Evolutionary conservation across 2,329 filamentous ascomycete genomes (phyloP).

Genomic region (Ophiostoma tasmaniense): DNA sequence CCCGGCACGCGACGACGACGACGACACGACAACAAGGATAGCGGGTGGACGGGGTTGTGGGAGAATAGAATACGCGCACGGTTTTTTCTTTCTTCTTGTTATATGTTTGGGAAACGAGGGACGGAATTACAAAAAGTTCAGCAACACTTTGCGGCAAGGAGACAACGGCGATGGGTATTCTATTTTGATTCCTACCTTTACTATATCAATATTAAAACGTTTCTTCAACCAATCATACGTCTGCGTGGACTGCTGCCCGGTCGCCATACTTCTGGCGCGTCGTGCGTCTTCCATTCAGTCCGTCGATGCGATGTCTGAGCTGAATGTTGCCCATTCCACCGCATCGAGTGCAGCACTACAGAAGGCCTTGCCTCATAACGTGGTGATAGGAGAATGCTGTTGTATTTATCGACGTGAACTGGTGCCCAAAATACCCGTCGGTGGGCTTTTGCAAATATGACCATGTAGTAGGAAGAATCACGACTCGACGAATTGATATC

Average conservation of each 20-base stretch:
- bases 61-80: not conserved
- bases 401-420: not conserved
- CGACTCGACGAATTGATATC: not conserved
- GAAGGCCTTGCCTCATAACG: no score
- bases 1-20: not conserved
- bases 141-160: conserved; percentile 10
- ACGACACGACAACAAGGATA: not conserved
- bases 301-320: no score
- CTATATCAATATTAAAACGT: conserved; percentile 4
- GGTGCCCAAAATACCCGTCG: not conserved
- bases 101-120: conserved; percentile 1
- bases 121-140: conserved; percentile 5
- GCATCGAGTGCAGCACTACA: no score
- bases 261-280: no score
- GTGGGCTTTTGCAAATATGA: not conserved
- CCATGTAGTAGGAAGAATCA: not conserved
- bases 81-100: conserved; percentile 2
- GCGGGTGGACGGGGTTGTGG: not conserved
- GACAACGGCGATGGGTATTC: conserved; percentile 7
- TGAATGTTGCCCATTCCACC: no score
- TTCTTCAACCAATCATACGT: not conserved
- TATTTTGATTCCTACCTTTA: conserved; percentile 5
- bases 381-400: not conserved
- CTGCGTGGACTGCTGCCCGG: no score
- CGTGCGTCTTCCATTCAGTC: no score